Conservation (phyloP, 2,329 filamentous ascomycete species). For the Tolypocladium guangdongense region DNA sequence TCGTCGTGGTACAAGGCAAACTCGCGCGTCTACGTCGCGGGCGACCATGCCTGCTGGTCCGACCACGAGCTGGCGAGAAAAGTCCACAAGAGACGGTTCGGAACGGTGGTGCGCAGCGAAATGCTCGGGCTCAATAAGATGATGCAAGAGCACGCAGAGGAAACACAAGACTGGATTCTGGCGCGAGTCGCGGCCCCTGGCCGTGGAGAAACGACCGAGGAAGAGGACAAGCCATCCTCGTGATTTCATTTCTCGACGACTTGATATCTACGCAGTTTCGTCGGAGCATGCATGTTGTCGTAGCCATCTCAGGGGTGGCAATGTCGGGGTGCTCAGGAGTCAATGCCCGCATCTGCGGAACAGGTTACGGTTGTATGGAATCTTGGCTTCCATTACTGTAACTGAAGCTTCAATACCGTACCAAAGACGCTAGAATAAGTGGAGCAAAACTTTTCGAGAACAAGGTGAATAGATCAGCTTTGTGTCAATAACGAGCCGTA, state of each 20-base stretch:
- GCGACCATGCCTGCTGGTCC: constrained; percentile 65
- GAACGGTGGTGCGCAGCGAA: constrained; percentile 42
- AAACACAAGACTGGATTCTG: constrained; percentile 41
- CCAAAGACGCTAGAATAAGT: no score
- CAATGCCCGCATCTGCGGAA: neutral
- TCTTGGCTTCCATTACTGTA: neutral
- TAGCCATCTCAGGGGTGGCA: neutral
- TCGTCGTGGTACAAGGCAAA: constrained; percentile 76
- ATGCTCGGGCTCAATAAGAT: constrained; percentile 39
- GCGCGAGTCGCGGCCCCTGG: constrained; percentile 22
- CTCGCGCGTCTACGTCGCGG: constrained; percentile 68
- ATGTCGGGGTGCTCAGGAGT: neutral
- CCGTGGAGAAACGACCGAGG: constrained; percentile 36
- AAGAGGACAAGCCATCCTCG: constrained; percentile 22
- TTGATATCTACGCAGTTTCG: neutral
- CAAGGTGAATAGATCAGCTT: neutral
- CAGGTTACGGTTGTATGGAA: neutral
- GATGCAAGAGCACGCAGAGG: constrained; percentile 42
- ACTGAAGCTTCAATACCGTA: no score
- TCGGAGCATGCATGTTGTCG: neutral
- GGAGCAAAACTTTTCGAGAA: neutral
- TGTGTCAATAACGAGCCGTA: no score
- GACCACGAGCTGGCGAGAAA: constrained; percentile 49
- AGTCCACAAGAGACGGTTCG: constrained; percentile 49
- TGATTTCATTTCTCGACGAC: neutral